Evolutionary conservation across 495 filamentous ascomycete genomes (phyloP).

Genomic region (Monascus purpureus): DNA sequence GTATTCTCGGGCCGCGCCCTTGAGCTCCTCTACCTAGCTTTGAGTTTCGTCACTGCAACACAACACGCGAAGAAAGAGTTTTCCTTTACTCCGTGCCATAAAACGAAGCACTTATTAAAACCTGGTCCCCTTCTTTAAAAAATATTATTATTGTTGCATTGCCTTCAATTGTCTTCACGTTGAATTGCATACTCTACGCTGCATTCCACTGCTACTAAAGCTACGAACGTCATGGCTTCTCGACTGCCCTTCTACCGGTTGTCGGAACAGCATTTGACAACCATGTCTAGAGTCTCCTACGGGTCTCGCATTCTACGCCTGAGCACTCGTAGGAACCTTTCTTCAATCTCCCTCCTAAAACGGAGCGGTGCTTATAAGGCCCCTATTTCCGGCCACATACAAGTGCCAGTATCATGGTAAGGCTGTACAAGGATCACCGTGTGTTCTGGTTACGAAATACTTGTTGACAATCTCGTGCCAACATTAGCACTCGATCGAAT

Average conservation of each 20-base stretch:
- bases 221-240: constrained; percentile 31
- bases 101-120: too few relatives aligned
- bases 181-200: too few relatives aligned
- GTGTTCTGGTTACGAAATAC: too few relatives aligned
- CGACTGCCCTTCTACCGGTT: constrained; percentile 27
- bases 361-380: not conserved
- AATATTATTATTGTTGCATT: too few relatives aligned
- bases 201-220: too few relatives aligned
- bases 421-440: too few relatives aligned
- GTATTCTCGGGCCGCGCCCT: constrained; percentile 15
- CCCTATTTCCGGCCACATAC: constrained; percentile 15
- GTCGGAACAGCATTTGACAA: constrained; percentile 19
- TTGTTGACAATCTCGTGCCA: too few relatives aligned
- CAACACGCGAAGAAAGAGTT: not conserved
- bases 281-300: constrained; percentile 15
- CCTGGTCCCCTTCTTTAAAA: too few relatives aligned
- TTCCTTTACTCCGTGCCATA: too few relatives aligned
- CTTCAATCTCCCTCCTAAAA: constrained; percentile 4
- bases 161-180: too few relatives aligned
- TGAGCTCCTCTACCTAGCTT: constrained; percentile 3
- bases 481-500: not conserved
- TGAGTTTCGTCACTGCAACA: constrained; percentile 7
- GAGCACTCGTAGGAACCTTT: constrained; percentile 6
- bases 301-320: constrained; percentile 5
- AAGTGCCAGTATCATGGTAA: constrained; percentile 16